Base-by-base conservation (phyloP, 257 asterid species). In the Przewalskia tangutica region DNA sequence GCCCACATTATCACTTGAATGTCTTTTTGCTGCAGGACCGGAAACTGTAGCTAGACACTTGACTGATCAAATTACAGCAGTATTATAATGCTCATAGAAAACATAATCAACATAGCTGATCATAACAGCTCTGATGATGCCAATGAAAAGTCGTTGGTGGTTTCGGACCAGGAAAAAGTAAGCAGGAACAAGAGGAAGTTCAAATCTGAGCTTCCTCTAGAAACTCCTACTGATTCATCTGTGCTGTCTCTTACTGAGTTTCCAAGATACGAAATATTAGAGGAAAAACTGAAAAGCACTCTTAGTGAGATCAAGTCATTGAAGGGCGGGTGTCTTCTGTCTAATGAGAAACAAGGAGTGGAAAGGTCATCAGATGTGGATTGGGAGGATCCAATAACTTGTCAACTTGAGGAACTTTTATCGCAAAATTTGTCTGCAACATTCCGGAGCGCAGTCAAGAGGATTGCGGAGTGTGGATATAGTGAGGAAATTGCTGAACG, bases 121-220 rank as follows among this genome's bases (percentile, higher is more conserved):
- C 84, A 7, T 63, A 82, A 76, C 81, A 85, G 32, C 50, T 78
- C 3, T 82, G 89, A 76, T 77, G 84, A 81, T 50, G 70, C 82
- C 78, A 56, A 27, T 75, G 90, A 89, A 20, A 82, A 82, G 40
- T 64, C 64, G 11, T 55, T 84, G 4, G 46, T 84, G 68, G 85
- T 53, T 84, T 77, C 70, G 40, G 67, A 83, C 82, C 82, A 40
- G 50, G 90, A 84, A 77, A 88, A 89, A 76, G 92, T 86, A 79
- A 86, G 91, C 42, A 85, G 89, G 83, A 93, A 93, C 79, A 94
- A 94, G 84, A 85, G 97, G 89, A 94, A 91, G 77, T 89, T 81
- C 81, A 16, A 88, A 60, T 42, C 92, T 17, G 95, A 12, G 80
- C 91, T 50, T 92, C 16, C 83, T 95, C 59, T 77, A 9, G 89